These are phyloP conservation scores for Fagopyrum tataricum DNA, from an alignment of 148 eudicot genomes.

Conservation along the genomic window DNA sequence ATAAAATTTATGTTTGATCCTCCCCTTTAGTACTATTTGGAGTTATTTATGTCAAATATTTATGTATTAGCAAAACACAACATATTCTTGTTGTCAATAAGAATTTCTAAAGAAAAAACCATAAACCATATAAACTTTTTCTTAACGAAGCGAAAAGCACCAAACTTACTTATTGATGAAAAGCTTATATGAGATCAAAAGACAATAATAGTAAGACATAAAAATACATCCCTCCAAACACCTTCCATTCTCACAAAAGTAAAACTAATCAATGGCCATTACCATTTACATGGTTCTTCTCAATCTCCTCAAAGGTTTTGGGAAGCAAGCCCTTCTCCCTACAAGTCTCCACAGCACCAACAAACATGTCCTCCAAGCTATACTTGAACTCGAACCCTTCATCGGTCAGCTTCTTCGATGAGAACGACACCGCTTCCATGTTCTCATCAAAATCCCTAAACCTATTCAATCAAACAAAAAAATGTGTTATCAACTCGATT, in stretches of 20 bases:
- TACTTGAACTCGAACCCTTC: constrained; percentile 75
- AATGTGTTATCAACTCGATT: neutral
- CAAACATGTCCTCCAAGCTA: constrained; percentile 79
- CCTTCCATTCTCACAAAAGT: neutral
- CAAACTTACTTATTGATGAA: neutral
- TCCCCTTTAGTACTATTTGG: no score
- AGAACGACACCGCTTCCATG: constrained; percentile 41
- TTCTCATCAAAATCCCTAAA: constrained; percentile 58
- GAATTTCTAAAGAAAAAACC: no score
- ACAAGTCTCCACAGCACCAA: constrained; percentile 73
- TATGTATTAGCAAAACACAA: no score
- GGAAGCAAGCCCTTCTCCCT: constrained; percentile 82
- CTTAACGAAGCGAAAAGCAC: neutral
- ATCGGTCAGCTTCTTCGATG: constrained; percentile 57
- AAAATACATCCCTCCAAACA: neutral
- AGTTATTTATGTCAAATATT: no score
- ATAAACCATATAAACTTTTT: no score
- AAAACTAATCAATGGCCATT: neutral
- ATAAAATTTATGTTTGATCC: no score
- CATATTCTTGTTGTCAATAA: no score
- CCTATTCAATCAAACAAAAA: constrained; percentile 24
- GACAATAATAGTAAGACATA: neutral
- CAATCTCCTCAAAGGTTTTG: constrained; percentile 17
- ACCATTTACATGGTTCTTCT: constrained; percentile 15
- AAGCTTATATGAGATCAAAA: neutral